Conservation (phyloP, 2,329 filamentous ascomycete species). For the Pezizomycotina sp. region DNA sequence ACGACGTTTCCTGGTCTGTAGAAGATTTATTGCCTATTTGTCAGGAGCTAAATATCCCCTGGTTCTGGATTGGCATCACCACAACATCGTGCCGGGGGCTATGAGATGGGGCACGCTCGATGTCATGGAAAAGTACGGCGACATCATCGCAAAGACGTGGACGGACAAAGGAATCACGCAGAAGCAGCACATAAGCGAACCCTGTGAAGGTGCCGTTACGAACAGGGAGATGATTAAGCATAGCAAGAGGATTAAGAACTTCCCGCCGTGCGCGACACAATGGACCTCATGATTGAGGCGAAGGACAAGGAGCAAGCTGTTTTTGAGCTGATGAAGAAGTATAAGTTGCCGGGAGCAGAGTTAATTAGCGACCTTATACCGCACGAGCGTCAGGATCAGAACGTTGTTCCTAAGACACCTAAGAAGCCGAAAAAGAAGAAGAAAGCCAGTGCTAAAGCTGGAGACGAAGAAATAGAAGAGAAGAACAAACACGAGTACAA, state of each 20-base stretch:
- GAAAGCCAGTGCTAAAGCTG: constrained; percentile 27
- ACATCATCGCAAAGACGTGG: constrained; percentile 72
- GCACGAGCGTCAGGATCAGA: constrained; percentile 59
- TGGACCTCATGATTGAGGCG: constrained; percentile 98
- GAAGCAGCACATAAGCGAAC: constrained; percentile 96
- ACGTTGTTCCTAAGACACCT: constrained; percentile 39
- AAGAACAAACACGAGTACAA: constrained; percentile 30
- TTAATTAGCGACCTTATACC: constrained; percentile 43
- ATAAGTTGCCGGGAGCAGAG: constrained; percentile 65
- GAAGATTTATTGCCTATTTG: constrained; percentile 81
- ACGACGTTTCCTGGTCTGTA: constrained; percentile 83
- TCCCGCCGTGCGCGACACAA: constrained; percentile 70
- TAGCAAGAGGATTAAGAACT: constrained; percentile 55
- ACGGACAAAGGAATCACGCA: constrained; percentile 65
- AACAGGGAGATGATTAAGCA: constrained; percentile 68
- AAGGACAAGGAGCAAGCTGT: constrained; percentile 97
- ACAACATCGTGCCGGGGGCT: constrained; percentile 70
- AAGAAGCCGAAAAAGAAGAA: constrained; percentile 32
- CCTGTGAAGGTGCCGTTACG: constrained; percentile 58
- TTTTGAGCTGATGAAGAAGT: constrained; percentile 80
- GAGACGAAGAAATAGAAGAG: background rate
- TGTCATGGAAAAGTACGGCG: constrained; percentile 51
- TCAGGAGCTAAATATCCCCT: constrained; percentile 82
- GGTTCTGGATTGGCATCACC: constrained; percentile 85
- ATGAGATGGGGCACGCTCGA: constrained; percentile 73